These are phyloP conservation scores for Hansfordia pulvinata DNA, from an alignment of 2,329 filamentous ascomycete species.

Conservation along the genomic window DNA sequence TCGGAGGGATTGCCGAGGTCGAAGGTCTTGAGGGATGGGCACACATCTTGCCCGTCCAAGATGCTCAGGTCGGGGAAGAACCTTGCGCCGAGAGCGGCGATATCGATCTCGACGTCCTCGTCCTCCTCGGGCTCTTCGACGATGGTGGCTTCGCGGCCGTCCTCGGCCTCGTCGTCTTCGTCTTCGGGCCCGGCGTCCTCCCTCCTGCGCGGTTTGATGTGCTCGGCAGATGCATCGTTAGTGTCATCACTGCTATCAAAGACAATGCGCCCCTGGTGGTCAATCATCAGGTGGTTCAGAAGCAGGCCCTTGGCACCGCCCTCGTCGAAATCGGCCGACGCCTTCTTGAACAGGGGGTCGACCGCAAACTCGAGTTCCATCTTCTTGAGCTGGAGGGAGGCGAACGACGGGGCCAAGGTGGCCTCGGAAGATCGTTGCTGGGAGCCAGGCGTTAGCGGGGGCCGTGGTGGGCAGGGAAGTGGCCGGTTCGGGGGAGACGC, in stretches of 20 bases:
- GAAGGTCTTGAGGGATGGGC: conserved; percentile 87
- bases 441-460: conserved; percentile 14
- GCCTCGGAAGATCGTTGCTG: conserved; percentile 73
- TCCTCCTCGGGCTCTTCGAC: conserved; percentile 30
- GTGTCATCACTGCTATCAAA: conserved; percentile 95
- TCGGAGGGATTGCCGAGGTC: conserved; percentile 79
- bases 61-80: conserved; percentile 75
- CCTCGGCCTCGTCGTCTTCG: conserved; percentile 21
- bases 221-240: conserved; percentile 31
- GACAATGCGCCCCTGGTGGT: conserved; percentile 81
- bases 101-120: conserved; percentile 63
- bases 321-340: conserved; percentile 95
- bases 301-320: conserved; percentile 91
- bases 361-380: conserved; percentile 95
- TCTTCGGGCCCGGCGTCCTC: conserved; percentile 22
- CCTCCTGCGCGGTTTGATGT: conserved; percentile 22
- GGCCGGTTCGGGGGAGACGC: conserved; percentile 10
- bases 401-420: conserved; percentile 83
- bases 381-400: conserved; percentile 85
- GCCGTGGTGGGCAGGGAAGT: not conserved
- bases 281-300: conserved; percentile 93
- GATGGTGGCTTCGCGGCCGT: conserved; percentile 22
- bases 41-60: conserved; percentile 81
- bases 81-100: conserved; percentile 56
- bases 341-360: conserved; percentile 98